A percentile compares a stretch with the other conserved stretches of the same genome.
phyloP scores from a whole-genome alignment of 2,329 filamentous ascomycete species.

The Gnomoniopsis smithogilvyi region DNA sequence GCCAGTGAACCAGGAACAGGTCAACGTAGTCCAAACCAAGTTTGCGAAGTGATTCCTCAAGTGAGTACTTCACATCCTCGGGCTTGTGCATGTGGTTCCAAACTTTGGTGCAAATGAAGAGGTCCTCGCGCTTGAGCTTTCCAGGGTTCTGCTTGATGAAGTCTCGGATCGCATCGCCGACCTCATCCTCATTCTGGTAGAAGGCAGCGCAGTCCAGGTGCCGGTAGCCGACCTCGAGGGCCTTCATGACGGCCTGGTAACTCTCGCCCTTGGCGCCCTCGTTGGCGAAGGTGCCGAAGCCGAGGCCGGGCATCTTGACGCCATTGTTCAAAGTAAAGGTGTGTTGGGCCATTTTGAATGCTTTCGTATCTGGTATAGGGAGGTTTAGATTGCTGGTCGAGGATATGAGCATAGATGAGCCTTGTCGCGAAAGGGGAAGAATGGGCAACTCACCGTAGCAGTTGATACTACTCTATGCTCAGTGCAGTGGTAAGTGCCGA shows the following conservation, averaged over 20 bases:
- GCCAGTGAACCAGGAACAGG: constrained; percentile 56
- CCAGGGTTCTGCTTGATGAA: constrained; percentile 35
- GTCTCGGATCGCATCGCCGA: constrained; percentile 53
- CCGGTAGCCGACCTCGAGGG: constrained; percentile 61
- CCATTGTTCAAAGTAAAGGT: constrained; percentile 46
- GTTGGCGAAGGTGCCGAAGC: constrained; percentile 65
- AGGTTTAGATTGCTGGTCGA: not conserved
- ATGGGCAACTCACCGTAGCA: not conserved
- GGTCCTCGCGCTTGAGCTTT: constrained; percentile 48
- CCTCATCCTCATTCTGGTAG: constrained; percentile 65
- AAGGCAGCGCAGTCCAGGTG: constrained; percentile 68
- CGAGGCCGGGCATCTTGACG: constrained; percentile 59
- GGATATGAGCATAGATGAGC: not conserved
- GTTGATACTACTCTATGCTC: not conserved
- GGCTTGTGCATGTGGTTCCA: constrained; percentile 65
- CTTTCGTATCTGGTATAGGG: not conserved
- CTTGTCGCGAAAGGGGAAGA: not conserved
- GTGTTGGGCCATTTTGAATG: constrained; percentile 15
- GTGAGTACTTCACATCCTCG: constrained; percentile 52
- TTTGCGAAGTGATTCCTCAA: constrained; percentile 47
- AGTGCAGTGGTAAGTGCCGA: constrained; percentile 22
- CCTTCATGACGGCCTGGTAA: constrained; percentile 61
- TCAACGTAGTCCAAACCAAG: constrained; percentile 54
- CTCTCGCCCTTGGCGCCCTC: constrained; percentile 60
- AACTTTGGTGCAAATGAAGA: constrained; percentile 66